Evolutionary conservation across 2,329 filamentous ascomycete genomes (phyloP).

Genomic region (Tolypocladium sp.): DNA sequence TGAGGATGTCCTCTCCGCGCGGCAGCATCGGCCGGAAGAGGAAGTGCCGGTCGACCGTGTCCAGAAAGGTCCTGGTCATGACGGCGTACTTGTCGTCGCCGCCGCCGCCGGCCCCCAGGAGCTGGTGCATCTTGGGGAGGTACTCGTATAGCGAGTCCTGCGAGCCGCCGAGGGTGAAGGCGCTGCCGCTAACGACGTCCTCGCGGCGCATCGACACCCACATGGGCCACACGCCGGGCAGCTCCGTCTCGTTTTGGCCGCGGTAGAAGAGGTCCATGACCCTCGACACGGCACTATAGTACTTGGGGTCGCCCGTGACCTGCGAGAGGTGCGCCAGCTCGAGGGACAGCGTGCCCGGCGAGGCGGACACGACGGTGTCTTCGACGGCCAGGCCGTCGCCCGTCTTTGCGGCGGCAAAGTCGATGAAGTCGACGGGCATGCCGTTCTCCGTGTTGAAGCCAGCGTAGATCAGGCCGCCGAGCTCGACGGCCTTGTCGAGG

Average conservation of each 20-base stretch:
- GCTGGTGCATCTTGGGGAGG: slow-evolving; percentile 75
- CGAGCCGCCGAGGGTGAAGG: slow-evolving; percentile 27
- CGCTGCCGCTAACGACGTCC: slow-evolving; percentile 20
- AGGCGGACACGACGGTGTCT: slow-evolving; percentile 30
- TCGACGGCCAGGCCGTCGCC: slow-evolving; percentile 25
- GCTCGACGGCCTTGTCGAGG: slow-evolving; percentile 51
- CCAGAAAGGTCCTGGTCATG: slow-evolving; percentile 47
- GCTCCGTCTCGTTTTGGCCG: slow-evolving; percentile 53
- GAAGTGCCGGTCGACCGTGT: slow-evolving; percentile 45
- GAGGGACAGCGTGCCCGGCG: slow-evolving; percentile 56
- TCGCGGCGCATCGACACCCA: slow-evolving; percentile 48
- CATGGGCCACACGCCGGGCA: slow-evolving; percentile 69
- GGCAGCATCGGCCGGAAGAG: slow-evolving; percentile 55
- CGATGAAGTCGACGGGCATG: slow-evolving; percentile 47
- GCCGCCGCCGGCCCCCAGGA: slow-evolving; percentile 40
- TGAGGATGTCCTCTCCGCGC: slow-evolving; percentile 41
- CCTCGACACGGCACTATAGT: slow-evolving; percentile 61
- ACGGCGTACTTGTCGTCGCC: slow-evolving; percentile 41
- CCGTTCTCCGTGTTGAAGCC: slow-evolving; percentile 60
- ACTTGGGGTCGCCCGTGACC: slow-evolving; percentile 62
- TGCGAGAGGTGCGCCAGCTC: slow-evolving; percentile 68
- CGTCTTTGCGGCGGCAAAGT: slow-evolving; percentile 29
- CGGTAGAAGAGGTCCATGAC: slow-evolving; percentile 59
- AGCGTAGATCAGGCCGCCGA: slow-evolving; percentile 55
- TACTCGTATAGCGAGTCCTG: slow-evolving; percentile 66